These are phyloP conservation scores for Tulasnella sp. DNA, from an alignment of 768 basidiomycete species.

Conservation along the genomic window DNA sequence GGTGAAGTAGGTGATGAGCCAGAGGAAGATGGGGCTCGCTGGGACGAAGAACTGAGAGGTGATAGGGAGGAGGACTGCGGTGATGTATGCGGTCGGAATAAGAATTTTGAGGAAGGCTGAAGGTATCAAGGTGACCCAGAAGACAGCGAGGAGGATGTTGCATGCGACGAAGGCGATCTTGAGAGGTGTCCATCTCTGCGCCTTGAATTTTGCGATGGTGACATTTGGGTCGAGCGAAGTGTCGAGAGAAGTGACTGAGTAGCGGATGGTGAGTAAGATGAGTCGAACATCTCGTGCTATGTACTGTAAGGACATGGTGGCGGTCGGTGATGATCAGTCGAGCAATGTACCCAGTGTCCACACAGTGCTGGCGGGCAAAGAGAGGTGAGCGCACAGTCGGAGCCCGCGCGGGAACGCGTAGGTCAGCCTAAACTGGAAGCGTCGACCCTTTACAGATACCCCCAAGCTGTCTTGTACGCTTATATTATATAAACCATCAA, in stretches of 20 bases:
- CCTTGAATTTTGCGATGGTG: constrained; percentile 55
- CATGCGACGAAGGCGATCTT: constrained; percentile 61
- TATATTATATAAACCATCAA: constrained; percentile 8
- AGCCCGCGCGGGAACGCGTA: constrained; percentile 1
- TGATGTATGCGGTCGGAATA: constrained; percentile 67
- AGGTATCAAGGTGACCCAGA: constrained; percentile 77
- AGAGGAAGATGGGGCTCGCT: constrained; percentile 79
- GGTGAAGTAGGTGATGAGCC: constrained; percentile 81
- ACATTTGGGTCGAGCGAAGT: constrained; percentile 68
- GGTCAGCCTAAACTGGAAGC: background rate
- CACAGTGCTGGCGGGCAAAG: constrained; percentile 22
- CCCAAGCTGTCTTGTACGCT: constrained; percentile 1
- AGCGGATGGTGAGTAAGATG: constrained; percentile 47
- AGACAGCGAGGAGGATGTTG: constrained; percentile 53
- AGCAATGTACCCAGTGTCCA: constrained; percentile 26
- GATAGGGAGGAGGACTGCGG: constrained; percentile 49
- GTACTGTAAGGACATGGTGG: constrained; percentile 14
- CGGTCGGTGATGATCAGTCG: background rate
- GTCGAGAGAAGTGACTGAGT: constrained; percentile 66
- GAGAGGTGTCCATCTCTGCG: constrained; percentile 50
- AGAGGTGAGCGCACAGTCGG: constrained; percentile 1
- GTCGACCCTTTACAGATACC: background rate
- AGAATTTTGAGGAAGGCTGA: constrained; percentile 67
- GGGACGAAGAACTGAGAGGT: constrained; percentile 89
- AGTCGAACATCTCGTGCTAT: constrained; percentile 15